Percentiles rank a stretch among this genome's conserved stretches.
phyloP scores from a whole-genome alignment of 495 filamentous ascomycete species.

The Podospora pseudocomata region DNA sequence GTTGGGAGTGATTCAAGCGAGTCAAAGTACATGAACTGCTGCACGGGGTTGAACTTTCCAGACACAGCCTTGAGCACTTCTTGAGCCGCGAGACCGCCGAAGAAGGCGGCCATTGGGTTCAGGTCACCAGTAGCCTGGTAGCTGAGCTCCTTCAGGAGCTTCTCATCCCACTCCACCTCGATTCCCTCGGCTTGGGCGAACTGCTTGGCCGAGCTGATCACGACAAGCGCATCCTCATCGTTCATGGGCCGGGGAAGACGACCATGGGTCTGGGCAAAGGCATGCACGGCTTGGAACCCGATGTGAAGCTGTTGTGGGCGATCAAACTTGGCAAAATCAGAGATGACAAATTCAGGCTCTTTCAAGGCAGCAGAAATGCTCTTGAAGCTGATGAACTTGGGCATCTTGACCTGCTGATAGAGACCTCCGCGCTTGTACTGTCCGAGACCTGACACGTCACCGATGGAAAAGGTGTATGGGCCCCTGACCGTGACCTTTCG shows the following conservation, averaged over 20 bases:
- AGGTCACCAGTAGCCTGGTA: slow-evolving; percentile 95
- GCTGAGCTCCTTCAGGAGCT: slow-evolving; percentile 86
- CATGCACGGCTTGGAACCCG: slow-evolving; percentile 88
- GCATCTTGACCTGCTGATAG: slow-evolving; percentile 96
- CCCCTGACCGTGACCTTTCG: slow-evolving; percentile 90
- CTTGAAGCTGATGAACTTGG: slow-evolving; percentile 89
- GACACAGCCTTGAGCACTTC: slow-evolving; percentile 97
- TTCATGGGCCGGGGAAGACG: slow-evolving; percentile 79
- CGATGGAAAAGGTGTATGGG: slow-evolving; percentile 95
- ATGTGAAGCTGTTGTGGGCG: slow-evolving; percentile 86
- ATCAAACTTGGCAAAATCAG: slow-evolving; percentile 97
- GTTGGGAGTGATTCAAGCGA: slow-evolving; percentile 89
- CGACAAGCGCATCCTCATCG: slow-evolving; percentile 74
- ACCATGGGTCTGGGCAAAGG: slow-evolving; percentile 68
- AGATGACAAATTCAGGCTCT: slow-evolving; percentile 83
- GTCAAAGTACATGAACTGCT: slow-evolving; percentile 96
- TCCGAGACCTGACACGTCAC: slow-evolving; percentile 82
- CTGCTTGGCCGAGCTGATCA: slow-evolving; percentile 66
- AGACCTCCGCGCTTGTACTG: slow-evolving; percentile 83
- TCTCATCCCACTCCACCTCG: slow-evolving; percentile 80
- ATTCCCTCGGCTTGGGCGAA: slow-evolving; percentile 68
- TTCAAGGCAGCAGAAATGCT: slow-evolving; percentile 68
- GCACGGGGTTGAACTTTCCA: slow-evolving; percentile 90
- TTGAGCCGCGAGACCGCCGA: slow-evolving; percentile 91
- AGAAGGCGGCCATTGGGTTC: slow-evolving; percentile 88